A percentile compares a stretch with the other conserved stretches of the same genome.
Evolutionary conservation across 495 filamentous ascomycete genomes (phyloP).

Genomic region (Extremus antarcticus): DNA sequence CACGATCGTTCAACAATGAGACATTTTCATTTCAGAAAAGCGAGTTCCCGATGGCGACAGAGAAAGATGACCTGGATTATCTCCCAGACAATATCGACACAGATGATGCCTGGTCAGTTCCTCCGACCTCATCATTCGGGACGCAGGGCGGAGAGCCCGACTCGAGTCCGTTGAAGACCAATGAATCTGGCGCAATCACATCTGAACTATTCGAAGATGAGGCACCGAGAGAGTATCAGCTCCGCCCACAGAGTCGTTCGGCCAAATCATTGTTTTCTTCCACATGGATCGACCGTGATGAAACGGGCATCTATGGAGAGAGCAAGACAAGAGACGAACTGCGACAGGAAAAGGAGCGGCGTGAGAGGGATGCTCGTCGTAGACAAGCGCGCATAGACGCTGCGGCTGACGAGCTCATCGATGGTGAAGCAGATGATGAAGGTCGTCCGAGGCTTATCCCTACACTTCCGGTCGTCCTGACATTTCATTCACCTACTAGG

Average conservation of each 20-base stretch:
- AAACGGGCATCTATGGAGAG: slow-evolving; percentile 20
- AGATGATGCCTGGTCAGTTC: not conserved
- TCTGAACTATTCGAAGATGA: not conserved
- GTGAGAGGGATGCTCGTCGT: not conserved
- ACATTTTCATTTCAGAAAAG: no score
- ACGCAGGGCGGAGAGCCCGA: not conserved
- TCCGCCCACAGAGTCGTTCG: slow-evolving; percentile 11
- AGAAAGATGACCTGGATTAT: no score
- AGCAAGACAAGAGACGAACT: slow-evolving; percentile 5
- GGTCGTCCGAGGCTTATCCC: not conserved
- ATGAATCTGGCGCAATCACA: not conserved
- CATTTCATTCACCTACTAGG: not conserved
- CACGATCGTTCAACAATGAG: not conserved
- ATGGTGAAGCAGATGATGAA: not conserved
- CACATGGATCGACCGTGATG: slow-evolving; percentile 21
- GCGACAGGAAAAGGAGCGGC: slow-evolving; percentile 1
- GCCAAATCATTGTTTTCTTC: slow-evolving; percentile 1
- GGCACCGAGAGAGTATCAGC: slow-evolving; percentile 2
- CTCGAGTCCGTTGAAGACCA: not conserved
- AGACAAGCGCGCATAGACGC: not conserved
- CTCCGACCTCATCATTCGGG: not conserved
- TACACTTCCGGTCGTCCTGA: not conserved
- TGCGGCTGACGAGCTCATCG: not conserved
- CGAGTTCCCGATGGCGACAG: no score
- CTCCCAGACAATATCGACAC: not conserved